Base-by-base conservation (phyloP, 768 basidiomycete genomes). In the Hypholoma fasciculare region DNA sequence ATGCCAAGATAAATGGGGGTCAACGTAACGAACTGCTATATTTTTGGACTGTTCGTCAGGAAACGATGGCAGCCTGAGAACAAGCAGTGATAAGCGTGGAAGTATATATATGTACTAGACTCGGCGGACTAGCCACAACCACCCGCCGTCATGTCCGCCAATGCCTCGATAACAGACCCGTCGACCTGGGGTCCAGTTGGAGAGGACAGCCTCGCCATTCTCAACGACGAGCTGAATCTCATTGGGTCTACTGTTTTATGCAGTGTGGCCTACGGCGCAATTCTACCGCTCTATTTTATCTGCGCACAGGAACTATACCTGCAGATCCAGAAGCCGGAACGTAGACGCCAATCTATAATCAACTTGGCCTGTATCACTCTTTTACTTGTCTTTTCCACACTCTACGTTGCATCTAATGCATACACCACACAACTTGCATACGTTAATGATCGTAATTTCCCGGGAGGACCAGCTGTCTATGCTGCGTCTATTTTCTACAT, bases 371-470 rank as follows among this genome's bases (percentile, higher is more conserved):
- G 54, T 52, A 59, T 46, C 7, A 27, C 48, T 14, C 36, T 59
- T 20, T 23, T 59, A 23, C 26, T 59, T 14, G 12, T 54, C 44
- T 53, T 47, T 13, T 56, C 51, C n/a, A 49, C 51, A 17, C n/a
- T 61, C 8, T 61, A 61, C 49, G 16, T 49, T 14, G 56, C 56
- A 8, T 52, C 52, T n/a, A 52, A 52, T 13, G 36, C 56, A 13
- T 47, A 49, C 7, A 44, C 58, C 9, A 53, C 61, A 8, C 63
- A 64, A 47, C 49, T 66, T 52, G 57, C 61, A 20, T 66, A 60
- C 46, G 61, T 66, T 26, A 63, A 66, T 37, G 54, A 66, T 39
- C 63, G 65, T 4, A 62, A 66, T 23, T 62, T 49, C 37, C 63
- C 63, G 51, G 62, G 62, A 11, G 65, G 65, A 12, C 63, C 60